Base-by-base conservation (phyloP, 2,329 filamentous ascomycete genomes). In the Fusarium scirpi region DNA sequence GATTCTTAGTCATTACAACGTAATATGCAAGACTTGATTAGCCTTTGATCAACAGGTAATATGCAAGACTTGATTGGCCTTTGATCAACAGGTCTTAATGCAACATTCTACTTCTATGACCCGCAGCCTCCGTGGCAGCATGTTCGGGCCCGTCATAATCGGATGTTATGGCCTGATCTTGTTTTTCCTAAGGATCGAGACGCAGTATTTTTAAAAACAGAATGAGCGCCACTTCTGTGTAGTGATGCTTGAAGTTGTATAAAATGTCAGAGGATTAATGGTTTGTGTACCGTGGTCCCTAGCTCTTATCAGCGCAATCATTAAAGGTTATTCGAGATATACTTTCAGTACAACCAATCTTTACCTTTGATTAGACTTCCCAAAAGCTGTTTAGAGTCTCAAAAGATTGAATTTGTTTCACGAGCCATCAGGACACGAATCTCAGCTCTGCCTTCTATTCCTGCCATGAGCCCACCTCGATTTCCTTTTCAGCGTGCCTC, bases 401-500 rank as follows among this genome's bases (percentile, higher is more conserved):
- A 7, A 41, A 41, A n/a, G 40, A 10, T 20, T 41, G n/a, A 22
- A 22, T 20, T 41, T 41, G 10, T n/a, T 20, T 41, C 40, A 41
- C 40, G 11, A 41, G 40, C n/a, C 40, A 41, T 41, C n/a, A 13
- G 12, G n/a, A 41, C 10, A 41, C 40, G n/a, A 41, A 22, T 41
- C 40, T 20, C n/a, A 41, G n/a, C n/a, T 41, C 9, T 12, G n/a
- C 40, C n/a, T 41, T 41, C n/a, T 13, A 41, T 22, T 41, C n/a
- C n/a, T 22, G n/a, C 40, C 40, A 41, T 41, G 40, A 22, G 11
- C 10, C 40, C 40, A 22, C n/a, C 40, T 41, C 40, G 40, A 41
- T 49, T 49, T 15, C 73, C 73, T 1, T 75, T 75, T 32, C 43
- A 59, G 10, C 58, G 72, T n/a, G 58, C 72, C 15, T 74, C 71